Conservation (phyloP, 768 basidiomycete genomes). For the Fomitopsis pulvina region DNA sequence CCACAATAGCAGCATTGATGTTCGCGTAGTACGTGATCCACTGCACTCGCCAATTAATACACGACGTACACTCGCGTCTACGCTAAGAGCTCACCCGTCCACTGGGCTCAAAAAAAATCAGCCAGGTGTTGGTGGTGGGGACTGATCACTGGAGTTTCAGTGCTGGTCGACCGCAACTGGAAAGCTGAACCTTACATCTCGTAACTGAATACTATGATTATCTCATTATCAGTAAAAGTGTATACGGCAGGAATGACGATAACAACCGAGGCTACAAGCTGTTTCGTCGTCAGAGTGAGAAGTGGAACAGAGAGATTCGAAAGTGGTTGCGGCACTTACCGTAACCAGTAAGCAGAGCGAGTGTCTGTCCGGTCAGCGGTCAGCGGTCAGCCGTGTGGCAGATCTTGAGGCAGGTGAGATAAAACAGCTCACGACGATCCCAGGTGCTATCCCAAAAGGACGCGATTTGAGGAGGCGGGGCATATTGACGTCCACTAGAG, state of each 20-base stretch:
- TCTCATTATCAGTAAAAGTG: background rate
- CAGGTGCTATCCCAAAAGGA: background rate
- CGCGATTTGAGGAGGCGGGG: slow-evolving; percentile 3
- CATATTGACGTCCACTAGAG: no score
- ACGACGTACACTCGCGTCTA: no score
- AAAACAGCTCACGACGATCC: background rate
- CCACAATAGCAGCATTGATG: slow-evolving; percentile 5
- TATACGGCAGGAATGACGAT: background rate
- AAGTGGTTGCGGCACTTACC: no score
- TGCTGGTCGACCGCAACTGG: no score
- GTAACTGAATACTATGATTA: background rate
- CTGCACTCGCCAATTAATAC: background rate
- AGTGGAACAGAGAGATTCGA: background rate
- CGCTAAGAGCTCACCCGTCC: background rate
- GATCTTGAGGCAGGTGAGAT: background rate
- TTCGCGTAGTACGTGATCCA: slow-evolving; percentile 12
- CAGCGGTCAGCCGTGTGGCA: background rate
- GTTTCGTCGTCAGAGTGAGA: background rate
- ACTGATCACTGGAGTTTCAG: background rate
- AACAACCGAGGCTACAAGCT: background rate
- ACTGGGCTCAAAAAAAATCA: background rate
- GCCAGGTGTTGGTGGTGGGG: background rate
- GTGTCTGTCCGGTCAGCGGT: background rate
- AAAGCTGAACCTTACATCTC: background rate
- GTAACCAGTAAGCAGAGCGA: background rate